Base-by-base conservation (phyloP, 805 yeast species). In the Grigorovia yakushimaensis region DNA sequence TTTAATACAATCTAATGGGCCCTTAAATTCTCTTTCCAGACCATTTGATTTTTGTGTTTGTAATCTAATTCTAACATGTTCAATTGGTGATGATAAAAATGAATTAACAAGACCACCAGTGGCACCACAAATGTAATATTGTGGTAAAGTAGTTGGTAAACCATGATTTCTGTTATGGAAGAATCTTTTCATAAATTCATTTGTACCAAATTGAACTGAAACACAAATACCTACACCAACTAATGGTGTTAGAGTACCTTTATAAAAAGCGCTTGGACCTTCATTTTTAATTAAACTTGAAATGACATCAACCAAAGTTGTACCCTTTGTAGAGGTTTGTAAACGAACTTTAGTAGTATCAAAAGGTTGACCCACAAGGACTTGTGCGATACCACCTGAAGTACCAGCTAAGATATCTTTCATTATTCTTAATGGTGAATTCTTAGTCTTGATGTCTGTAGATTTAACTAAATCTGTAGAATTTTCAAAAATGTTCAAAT, bases 191-290 rank as follows among this genome's bases (percentile, higher is more conserved):
- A 91, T 88, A 59, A 75, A 83, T 65, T 93, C 98, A 60, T 89
- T 89, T 36, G 88, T 95, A 42, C 96, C 93, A 61, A 93, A 93
- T 67, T 93, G 98, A 39, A 91, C 85, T 8, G 96, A 86, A 11
- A 93, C 97, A 73, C 97, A 89, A 0, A 95, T 96, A 45, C 98
- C 98, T n/a, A 91, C 87, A 11, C 98, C 98, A 35, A 91, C 65
- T 56, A 93, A 72, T 19, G 98, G 98, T 1, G 97, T 89, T 56
- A 88, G 59, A 1, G 96, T 88, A 35, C 98, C 98, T 66, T 94
- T 82, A 65, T 93, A 93, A 60, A 93, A 87, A 0, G 94, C 98
- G 36, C 69, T 49, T 6, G 81, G 76, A 1, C 98, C 98, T 66
- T 93, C 98, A 49, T 84, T 81, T 39, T 73, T 71, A 37, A 91